These are phyloP conservation scores for Solanum rostratum DNA, from an alignment of 257 asterid genomes.

Conservation along the genomic window DNA sequence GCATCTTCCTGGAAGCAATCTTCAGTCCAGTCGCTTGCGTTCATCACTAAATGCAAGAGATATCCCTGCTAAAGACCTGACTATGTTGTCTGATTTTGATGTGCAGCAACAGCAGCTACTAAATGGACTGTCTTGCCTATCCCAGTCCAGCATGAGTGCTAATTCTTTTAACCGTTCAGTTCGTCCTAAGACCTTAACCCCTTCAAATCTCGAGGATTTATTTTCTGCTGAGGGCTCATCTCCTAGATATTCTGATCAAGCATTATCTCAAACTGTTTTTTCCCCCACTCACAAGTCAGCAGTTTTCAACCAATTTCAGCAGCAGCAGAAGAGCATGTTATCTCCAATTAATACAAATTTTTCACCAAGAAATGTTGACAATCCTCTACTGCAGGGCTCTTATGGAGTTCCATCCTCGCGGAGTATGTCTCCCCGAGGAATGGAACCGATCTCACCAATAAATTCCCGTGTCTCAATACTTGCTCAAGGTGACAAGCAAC, in stretches of 20 bases:
- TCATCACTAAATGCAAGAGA: constrained; percentile 71
- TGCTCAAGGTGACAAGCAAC: constrained; percentile 48
- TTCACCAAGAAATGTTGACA: constrained; percentile 51
- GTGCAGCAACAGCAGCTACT: constrained; percentile 39
- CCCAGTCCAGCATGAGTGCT: constrained; percentile 15
- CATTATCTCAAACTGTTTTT: constrained; percentile 38
- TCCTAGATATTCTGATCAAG: constrained; percentile 58
- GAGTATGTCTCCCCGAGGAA: constrained; percentile 58
- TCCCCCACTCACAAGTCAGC: constrained; percentile 58
- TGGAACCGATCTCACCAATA: constrained; percentile 73
- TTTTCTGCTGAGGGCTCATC: constrained; percentile 63
- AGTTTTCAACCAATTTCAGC: constrained; percentile 57
- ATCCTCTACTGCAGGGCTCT: constrained; percentile 39
- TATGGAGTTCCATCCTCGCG: constrained; percentile 49
- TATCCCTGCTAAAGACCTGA: constrained; percentile 30
- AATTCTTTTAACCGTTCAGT: constrained; percentile 36
- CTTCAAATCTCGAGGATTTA: constrained; percentile 68
- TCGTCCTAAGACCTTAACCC: constrained; percentile 38
- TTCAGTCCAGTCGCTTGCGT: constrained; percentile 71
- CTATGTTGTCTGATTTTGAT: constrained; percentile 36
- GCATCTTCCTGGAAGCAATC: constrained; percentile 67
- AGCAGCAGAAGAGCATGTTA: constrained; percentile 53
- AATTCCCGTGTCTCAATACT: constrained; percentile 56
- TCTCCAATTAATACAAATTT: constrained; percentile 61
- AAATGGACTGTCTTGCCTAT: constrained; percentile 31